Evolutionary conservation across 305 asterid genomes (phyloP), one percentile per base, ranked within the genome.

Genomic region (Fraxinus xanthoxyloides): DNA sequence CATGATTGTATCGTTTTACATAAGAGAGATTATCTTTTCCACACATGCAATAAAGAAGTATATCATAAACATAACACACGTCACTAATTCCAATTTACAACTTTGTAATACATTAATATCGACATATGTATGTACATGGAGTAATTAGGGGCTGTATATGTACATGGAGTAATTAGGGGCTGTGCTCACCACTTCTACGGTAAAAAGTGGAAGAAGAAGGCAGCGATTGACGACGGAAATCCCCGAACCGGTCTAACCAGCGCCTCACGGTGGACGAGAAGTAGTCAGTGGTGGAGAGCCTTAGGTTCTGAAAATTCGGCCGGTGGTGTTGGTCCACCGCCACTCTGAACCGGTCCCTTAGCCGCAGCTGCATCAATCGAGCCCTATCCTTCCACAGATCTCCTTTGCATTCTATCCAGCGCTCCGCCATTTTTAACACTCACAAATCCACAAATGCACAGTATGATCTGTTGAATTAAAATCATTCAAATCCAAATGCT

Each of bases 331-430:
- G 86, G 80, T 87, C 91, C 40, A 94, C 98, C 84, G 94, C 90
- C 40, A 95, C 97, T 87, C 97, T 87, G 74, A 94, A 89, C 28
- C 97, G 97, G 32, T 91, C 85, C 80, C 91, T 88, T 9, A 95
- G 91, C 83, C 90, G 93, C 63, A 92, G 86, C 90, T 91, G 92
- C 75, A 95, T 86, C 54, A 92, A 86, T 79, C 86, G 89, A 28
- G 96, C 99, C 70, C 98, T 93, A 75, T 95, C 97, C 81, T 89
- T 85, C 86, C 92, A 86, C 28, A 90, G 82, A 86, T 93, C 98
- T 82, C 88, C 91, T 82, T 88, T 89, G 31, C 90, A 88, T 80
- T 91, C 97, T 21, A 89, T 81, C 98, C 93, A 92, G 51, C 95
- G 91, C 78, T 87, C 90, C 78, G 86, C 95, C 97, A 94, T 92